These are phyloP conservation scores for Symbiodinium natans DNA, from an alignment of 73 alveolate species.

Conservation along the genomic window DNA sequence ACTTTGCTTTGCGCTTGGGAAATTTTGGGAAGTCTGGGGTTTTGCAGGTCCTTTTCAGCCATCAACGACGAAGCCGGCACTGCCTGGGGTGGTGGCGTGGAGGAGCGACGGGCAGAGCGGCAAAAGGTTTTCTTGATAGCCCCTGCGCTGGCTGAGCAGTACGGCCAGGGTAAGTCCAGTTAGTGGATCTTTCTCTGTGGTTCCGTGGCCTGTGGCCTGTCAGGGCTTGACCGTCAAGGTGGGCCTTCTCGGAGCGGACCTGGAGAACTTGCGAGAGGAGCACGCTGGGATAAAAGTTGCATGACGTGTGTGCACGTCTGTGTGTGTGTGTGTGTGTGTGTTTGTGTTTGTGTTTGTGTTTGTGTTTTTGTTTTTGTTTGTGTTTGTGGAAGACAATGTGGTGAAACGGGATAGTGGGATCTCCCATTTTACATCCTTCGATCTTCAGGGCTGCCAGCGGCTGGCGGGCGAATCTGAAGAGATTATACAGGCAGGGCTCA, in stretches of 20 bases:
- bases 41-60: conserved; percentile 58
- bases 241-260: conserved; percentile 62
- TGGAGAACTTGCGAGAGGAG: conserved; percentile 71
- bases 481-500: conserved; percentile 40
- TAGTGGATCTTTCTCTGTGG: too few relatives aligned
- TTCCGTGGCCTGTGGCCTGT: neutral
- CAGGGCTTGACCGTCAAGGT: conserved; percentile 71
- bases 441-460: conserved; percentile 67
- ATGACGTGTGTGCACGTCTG: neutral
- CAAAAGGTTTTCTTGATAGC: too few relatives aligned
- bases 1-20: too few relatives aligned
- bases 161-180: neutral
- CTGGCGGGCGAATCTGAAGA: conserved; percentile 78
- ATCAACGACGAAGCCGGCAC: conserved; percentile 74
- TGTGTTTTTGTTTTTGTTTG: too few relatives aligned
- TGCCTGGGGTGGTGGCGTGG: conserved; percentile 69
- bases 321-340: too few relatives aligned
- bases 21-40: neutral
- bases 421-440: too few relatives aligned
- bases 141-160: too few relatives aligned
- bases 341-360: too few relatives aligned
- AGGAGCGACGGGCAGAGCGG: conserved; percentile 10
- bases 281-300: neutral
- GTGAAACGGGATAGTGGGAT: too few relatives aligned
- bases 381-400: too few relatives aligned